These are phyloP conservation scores for Globomyces sp. DNA, from an alignment of 371 early-diverging fungal species.

Conservation along the genomic window DNA sequence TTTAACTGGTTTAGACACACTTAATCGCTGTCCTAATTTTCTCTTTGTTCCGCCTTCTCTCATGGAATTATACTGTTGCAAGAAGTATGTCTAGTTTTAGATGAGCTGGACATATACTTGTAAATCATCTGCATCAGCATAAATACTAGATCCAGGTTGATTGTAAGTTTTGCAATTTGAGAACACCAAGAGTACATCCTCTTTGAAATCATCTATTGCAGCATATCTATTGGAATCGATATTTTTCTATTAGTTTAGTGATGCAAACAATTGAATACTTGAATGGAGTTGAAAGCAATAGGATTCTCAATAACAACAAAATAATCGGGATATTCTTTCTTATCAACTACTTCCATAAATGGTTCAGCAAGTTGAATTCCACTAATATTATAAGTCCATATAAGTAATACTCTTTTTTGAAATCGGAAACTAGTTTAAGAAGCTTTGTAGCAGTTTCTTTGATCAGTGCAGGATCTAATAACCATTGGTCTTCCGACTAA, in stretches of 20 bases:
- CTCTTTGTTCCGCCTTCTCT: too few species aligned
- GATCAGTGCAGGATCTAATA: neutral
- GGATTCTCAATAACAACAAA: constrained; percentile 57
- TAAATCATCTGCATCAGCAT: constrained; percentile 61
- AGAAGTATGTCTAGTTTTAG: too few species aligned
- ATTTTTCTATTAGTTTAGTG: constrained; percentile 34
- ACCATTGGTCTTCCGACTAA: neutral
- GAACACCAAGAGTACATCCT: constrained; percentile 68
- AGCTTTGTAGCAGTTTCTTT: constrained; percentile 6
- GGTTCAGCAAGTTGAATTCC: constrained; percentile 23
- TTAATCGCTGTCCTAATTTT: too few species aligned
- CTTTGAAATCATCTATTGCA: constrained; percentile 54
- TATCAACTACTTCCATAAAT: constrained; percentile 38
- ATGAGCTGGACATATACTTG: constrained; percentile 16
- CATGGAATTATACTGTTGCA: too few species aligned
- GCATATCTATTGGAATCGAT: constrained; percentile 27
- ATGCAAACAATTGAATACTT: constrained; percentile 23
- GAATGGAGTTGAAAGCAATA: constrained; percentile 47
- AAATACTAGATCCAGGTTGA: constrained; percentile 67
- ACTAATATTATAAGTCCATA: neutral
- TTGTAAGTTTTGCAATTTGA: constrained; percentile 78
- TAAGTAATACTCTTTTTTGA: constrained; percentile 2
- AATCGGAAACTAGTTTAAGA: neutral
- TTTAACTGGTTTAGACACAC: too few species aligned
- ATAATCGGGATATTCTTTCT: constrained; percentile 52